Conservation (phyloP, 2,329 filamentous ascomycete species). For the Cladosporium oxysporum region DNA sequence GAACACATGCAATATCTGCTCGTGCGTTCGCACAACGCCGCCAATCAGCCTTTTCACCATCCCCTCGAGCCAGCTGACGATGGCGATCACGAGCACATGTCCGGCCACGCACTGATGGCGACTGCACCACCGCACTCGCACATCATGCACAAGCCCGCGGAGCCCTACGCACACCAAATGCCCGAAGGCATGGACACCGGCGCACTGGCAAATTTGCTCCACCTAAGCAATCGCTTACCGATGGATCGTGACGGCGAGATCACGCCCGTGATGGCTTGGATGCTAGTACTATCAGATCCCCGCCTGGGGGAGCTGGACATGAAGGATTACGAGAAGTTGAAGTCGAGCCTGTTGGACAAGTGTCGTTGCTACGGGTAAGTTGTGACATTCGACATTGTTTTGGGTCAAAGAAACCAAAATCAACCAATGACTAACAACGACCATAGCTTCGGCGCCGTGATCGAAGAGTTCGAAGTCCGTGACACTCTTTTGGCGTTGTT, state of each 20-base stretch:
- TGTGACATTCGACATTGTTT: background rate
- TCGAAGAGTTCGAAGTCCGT: conserved; percentile 71
- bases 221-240: conserved; percentile 79
- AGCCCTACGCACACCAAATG: conserved; percentile 67
- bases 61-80: conserved; percentile 47
- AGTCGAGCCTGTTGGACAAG: conserved; percentile 74
- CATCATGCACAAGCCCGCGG: conserved; percentile 56
- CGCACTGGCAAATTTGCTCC: conserved; percentile 78
- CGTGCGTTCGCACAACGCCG: conserved; percentile 54
- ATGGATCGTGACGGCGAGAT: conserved; percentile 75
- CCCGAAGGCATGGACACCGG: conserved; percentile 71
- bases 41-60: conserved; percentile 39
- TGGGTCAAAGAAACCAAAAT: background rate
- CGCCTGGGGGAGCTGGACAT: conserved; percentile 62
- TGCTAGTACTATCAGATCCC: conserved; percentile 73
- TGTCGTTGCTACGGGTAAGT: conserved; percentile 89
- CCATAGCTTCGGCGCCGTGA: conserved; percentile 64
- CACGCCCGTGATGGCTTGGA: conserved; percentile 94
- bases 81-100: conserved; percentile 63
- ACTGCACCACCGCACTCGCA: conserved; percentile 76
- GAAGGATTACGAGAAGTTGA: conserved; percentile 70
- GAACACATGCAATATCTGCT: conserved; percentile 81
- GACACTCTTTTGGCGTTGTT: conserved; percentile 76
- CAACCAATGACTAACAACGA: background rate
- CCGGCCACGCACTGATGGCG: conserved; percentile 89